Evolutionary conservation across 495 filamentous ascomycete species (phyloP), one percentile per base, ranked within the genome.

Genomic region (Pseudoneurospora amorphoporcata): DNA sequence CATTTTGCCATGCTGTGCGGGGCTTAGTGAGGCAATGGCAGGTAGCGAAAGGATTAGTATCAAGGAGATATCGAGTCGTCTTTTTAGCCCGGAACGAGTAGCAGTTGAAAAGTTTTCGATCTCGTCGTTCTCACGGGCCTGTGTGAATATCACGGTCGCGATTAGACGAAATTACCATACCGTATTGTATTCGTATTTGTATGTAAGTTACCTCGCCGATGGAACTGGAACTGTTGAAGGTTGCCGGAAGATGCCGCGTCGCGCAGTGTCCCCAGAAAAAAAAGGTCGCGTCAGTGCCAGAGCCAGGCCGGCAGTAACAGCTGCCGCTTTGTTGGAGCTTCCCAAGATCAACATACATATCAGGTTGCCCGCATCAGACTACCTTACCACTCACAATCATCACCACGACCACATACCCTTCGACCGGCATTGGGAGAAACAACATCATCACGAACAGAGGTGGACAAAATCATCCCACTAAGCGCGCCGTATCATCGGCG

Each of bases 211-310:
- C 53, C 29, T 8, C 7, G 37, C 14, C 8, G 35, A 23, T 23
- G 23, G 23, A 2, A 8, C 14, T 65, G 53, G 23, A 23, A 23
- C 23, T 23, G 23, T 23, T 65, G 7, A 32, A 35, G 53, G 29
- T 35, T 65, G 53, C 29, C 69, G 69, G 72, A 71, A 73, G 38
- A 68, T 73, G 42, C 72, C 72, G 72, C 39, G 72, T 68, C 72
- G 72, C 72, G 72, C 68, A 65, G 53, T 58, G 61, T 39, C 42
- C 61, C 72, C 47, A 41, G 19, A 53, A 73, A 73, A 73, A 73
- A 73, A n/a, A n/a, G n/a, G 72, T 73, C 72, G 72, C 72, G 72
- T 73, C 72, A 19, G 47, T 69, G 69, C 39, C 69, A 35, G 19
- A 32, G 53, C 29, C 29, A 65, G 53, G 53, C 53, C 53, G 23